Evolutionary conservation across 305 asterid genomes (phyloP).

Genomic region (Fraxinus albicans): DNA sequence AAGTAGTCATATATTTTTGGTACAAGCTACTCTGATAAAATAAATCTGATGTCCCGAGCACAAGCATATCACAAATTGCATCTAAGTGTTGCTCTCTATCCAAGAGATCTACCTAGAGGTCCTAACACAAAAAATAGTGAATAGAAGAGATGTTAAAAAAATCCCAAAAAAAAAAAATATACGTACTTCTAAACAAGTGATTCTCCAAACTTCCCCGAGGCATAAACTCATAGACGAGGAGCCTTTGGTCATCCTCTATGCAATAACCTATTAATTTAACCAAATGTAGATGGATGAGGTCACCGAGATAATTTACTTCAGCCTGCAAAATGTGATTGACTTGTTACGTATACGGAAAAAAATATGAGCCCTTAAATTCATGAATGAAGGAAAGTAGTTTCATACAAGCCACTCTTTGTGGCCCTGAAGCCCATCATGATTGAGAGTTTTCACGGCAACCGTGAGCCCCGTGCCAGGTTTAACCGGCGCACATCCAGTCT

Average conservation of each 20-base stretch:
- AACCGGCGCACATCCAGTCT: slow-evolving; percentile 55
- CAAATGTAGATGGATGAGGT: slow-evolving; percentile 62
- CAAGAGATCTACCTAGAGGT: neutral
- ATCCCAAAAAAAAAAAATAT: neutral
- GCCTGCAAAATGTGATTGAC: slow-evolving; percentile 44
- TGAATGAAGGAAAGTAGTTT: neutral
- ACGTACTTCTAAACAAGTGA: slow-evolving; percentile 69
- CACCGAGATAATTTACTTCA: slow-evolving; percentile 64
- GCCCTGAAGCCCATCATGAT: slow-evolving; percentile 86
- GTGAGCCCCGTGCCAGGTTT: slow-evolving; percentile 74
- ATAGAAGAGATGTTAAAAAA: neutral
- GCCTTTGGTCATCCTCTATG: slow-evolving; percentile 68
- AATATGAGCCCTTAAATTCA: slow-evolving; percentile 8
- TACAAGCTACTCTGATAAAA: neutral
- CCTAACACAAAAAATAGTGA: neutral
- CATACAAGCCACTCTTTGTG: slow-evolving; percentile 91
- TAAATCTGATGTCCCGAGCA: neutral
- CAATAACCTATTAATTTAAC: slow-evolving; percentile 70
- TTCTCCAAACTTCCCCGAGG: slow-evolving; percentile 78
- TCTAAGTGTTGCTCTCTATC: neutral
- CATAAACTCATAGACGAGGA: slow-evolving; percentile 69
- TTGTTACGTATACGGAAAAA: neutral
- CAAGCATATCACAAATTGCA: neutral
- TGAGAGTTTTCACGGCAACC: slow-evolving; percentile 83
- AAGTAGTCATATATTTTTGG: neutral